A percentile compares a stretch with the other conserved stretches of the same genome.
Conservation (phyloP, 805 yeast species). For the Wickerhamiella sorbophila region DNA sequence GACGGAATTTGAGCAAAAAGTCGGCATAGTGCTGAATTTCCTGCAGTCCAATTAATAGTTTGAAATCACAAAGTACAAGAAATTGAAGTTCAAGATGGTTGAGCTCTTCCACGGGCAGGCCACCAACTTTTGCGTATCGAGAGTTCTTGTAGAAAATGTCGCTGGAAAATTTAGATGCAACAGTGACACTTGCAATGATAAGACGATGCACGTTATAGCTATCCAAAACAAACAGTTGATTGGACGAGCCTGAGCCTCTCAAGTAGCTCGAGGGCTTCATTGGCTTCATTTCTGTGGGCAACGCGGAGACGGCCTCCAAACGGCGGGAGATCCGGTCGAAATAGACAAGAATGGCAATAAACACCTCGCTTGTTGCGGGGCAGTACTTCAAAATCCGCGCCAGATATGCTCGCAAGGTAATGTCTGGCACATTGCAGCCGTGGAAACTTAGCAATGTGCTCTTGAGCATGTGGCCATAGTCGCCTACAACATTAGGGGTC, state of each 20-base stretch:
- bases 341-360: slow-evolving; percentile 75
- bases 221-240: slow-evolving; percentile 83
- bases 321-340: slow-evolving; percentile 86
- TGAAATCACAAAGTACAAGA: slow-evolving; percentile 68
- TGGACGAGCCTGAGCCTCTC: slow-evolving; percentile 19
- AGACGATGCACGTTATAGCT: slow-evolving; percentile 88
- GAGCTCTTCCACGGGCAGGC: slow-evolving; percentile 57
- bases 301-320: slow-evolving; percentile 33
- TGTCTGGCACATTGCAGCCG: slow-evolving; percentile 95
- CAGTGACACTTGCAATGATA: slow-evolving; percentile 89
- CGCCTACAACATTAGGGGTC: slow-evolving; percentile 17
- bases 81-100: slow-evolving; percentile 88
- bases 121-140: slow-evolving; percentile 88
- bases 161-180: slow-evolving; percentile 84
- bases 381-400: slow-evolving; percentile 88
- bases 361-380: slow-evolving; percentile 97
- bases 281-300: slow-evolving; percentile 4
- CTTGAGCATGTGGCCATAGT: slow-evolving; percentile 17
- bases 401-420: slow-evolving; percentile 75
- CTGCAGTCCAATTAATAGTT: slow-evolving; percentile 72
- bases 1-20: slow-evolving; percentile 71
- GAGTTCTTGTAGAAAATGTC: slow-evolving; percentile 91
- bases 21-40: slow-evolving; percentile 88
- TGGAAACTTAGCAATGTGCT: slow-evolving; percentile 64
- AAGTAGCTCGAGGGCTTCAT: neutral